These are phyloP conservation scores for Aureobasidium sp. DNA, from an alignment of 2,329 filamentous ascomycete species.

Conservation along the genomic window DNA sequence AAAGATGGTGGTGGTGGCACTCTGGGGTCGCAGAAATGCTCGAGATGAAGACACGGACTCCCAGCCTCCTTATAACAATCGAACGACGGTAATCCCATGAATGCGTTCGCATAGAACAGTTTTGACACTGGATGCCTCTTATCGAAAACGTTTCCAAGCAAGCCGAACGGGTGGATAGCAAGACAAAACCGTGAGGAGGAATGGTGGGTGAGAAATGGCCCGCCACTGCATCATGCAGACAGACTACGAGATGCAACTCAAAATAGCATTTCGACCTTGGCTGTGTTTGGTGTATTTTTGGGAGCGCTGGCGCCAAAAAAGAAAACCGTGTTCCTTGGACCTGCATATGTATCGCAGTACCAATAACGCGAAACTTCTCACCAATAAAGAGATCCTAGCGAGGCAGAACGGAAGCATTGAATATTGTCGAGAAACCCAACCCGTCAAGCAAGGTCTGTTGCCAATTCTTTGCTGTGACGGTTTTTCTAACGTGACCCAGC, in stretches of 20 bases:
- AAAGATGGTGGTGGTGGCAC: neutral
- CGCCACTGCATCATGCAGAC: conserved; percentile 10
- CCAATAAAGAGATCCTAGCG: neutral
- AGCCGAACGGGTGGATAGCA: neutral
- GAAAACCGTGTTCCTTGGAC: conserved; percentile 7
- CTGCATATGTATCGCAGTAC: conserved; percentile 10
- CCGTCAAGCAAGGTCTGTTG: neutral
- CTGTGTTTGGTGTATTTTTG: neutral
- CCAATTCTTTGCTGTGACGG: neutral
- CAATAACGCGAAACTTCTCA: neutral
- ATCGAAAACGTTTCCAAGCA: neutral
- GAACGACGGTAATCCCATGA: neutral
- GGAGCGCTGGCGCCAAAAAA: neutral
- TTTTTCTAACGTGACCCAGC: conserved; percentile 3
- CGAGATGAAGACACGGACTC: neutral
- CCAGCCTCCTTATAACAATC: neutral
- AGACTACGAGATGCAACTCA: conserved; percentile 11
- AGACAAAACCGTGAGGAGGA: neutral
- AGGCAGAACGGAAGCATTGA: neutral
- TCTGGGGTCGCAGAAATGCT: neutral
- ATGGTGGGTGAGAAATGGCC: neutral
- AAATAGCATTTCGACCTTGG: conserved; percentile 8
- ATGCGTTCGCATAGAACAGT: conserved; percentile 1
- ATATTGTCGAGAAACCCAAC: neutral
- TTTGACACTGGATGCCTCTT: neutral